Evolutionary conservation across 2,329 filamentous ascomycete species (phyloP).

Genomic region (Zopfia rhizophila): DNA sequence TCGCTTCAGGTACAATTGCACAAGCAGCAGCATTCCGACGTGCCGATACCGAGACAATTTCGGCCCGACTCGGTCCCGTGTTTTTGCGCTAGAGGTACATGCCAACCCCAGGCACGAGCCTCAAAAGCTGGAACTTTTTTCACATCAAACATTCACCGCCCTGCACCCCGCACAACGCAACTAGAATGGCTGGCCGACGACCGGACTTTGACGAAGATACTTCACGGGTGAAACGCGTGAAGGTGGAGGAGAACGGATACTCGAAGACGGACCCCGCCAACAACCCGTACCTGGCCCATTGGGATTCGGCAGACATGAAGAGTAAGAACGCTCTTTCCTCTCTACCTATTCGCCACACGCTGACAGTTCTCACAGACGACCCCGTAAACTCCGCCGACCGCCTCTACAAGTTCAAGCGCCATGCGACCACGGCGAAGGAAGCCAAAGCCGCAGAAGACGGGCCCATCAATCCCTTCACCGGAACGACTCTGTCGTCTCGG

Average conservation of each 20-base stretch:
- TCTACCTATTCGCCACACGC: not conserved
- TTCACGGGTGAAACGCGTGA: conserved; percentile 64
- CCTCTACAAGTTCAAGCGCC: conserved; percentile 75
- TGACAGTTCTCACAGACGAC: conserved; percentile 18
- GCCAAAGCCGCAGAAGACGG: conserved; percentile 81
- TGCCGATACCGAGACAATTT: conserved; percentile 25
- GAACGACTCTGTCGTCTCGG: conserved; percentile 76
- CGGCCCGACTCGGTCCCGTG: conserved; percentile 4
- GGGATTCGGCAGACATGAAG: conserved; percentile 63
- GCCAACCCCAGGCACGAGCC: not conserved
- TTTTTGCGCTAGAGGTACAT: conserved; percentile 24
- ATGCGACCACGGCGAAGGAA: conserved; percentile 81
- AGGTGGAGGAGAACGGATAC: conserved; percentile 42
- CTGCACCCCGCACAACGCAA: conserved; percentile 19
- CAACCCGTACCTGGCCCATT: conserved; percentile 94
- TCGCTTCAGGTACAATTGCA: too few relatives aligned
- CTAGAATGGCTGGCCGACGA: conserved; percentile 69
- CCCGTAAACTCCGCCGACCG: conserved; percentile 42
- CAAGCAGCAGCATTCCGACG: conserved; percentile 8
- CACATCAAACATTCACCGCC: conserved; percentile 3
- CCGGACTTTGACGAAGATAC: conserved; percentile 60
- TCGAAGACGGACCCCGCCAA: conserved; percentile 63
- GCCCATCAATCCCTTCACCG: conserved; percentile 86
- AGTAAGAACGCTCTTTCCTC: conserved; percentile 25
- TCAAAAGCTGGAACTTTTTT: conserved; percentile 5